These are phyloP conservation scores for Agrostemma githago DNA, from an alignment of 148 eudicot genomes.

Conservation along the genomic window DNA sequence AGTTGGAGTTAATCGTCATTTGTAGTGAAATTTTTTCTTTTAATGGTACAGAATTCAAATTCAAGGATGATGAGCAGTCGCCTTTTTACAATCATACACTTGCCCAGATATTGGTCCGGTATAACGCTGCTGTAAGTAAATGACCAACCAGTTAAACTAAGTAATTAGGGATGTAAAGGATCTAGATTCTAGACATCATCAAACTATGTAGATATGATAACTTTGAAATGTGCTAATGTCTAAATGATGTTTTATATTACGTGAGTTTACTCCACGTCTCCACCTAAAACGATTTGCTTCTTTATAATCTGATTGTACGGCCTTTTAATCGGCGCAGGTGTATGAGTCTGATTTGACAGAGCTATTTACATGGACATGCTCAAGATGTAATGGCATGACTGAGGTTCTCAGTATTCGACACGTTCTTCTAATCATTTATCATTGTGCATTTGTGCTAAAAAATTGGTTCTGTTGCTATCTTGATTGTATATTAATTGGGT, in stretches of 20 bases:
- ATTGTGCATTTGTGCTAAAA: background rate
- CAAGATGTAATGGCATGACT: conserved; percentile 75
- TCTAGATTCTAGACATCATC: background rate
- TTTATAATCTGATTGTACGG: background rate
- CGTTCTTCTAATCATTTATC: background rate
- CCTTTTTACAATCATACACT: conserved; percentile 68
- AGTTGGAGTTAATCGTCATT: background rate
- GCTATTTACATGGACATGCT: conserved; percentile 84
- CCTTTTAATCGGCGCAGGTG: conserved; percentile 42
- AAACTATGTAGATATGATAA: background rate
- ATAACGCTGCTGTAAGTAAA: conserved; percentile 83
- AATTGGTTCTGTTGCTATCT: background rate
- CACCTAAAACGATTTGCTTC: background rate
- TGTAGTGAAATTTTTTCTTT: conserved; percentile 5
- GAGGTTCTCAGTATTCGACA: conserved; percentile 37
- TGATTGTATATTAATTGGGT: background rate
- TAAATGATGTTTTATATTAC: no score
- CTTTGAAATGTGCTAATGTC: background rate
- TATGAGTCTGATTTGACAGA: conserved; percentile 90
- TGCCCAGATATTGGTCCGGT: conserved; percentile 67
- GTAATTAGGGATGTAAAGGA: no score
- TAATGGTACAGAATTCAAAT: conserved; percentile 31
- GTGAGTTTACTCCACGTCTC: background rate
- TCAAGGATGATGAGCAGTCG: conserved; percentile 26
- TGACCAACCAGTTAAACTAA: background rate